These are phyloP conservation scores for Comarum palustre DNA, from an alignment of 306 rosid species.

Conservation along the genomic window DNA sequence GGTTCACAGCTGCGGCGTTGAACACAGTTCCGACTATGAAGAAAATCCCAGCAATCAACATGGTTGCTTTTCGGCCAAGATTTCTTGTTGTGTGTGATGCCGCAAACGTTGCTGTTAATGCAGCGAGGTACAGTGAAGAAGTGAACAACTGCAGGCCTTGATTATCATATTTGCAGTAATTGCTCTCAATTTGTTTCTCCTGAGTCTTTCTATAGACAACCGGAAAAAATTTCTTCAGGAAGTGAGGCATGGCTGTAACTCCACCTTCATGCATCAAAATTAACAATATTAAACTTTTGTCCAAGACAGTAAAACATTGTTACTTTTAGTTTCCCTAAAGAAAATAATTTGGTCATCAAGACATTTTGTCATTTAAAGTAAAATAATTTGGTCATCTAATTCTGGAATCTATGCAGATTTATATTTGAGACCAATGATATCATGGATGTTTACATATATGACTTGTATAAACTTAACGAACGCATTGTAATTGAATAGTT, in stretches of 20 bases:
- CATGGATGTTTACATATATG: neutral
- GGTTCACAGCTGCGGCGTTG: slow-evolving; percentile 12
- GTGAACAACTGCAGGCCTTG: slow-evolving; percentile 29
- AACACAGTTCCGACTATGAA: slow-evolving; percentile 1
- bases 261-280: slow-evolving; percentile 15
- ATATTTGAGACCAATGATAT: neutral
- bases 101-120: slow-evolving; percentile 22
- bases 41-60: slow-evolving; percentile 5
- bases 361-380: neutral
- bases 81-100: slow-evolving; percentile 29
- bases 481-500: neutral
- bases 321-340: neutral
- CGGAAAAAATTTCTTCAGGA: slow-evolving; percentile 26
- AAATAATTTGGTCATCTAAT: neutral
- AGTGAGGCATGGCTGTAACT: slow-evolving; percentile 33
- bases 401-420: neutral
- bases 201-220: slow-evolving; percentile 27
- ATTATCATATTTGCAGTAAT: slow-evolving; percentile 34
- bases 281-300: neutral
- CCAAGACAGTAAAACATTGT: neutral
- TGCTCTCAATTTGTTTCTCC: slow-evolving; percentile 9
- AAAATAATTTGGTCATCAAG: neutral
- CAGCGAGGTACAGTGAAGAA: slow-evolving; percentile 31
- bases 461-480: neutral
- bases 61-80: slow-evolving; percentile 14